Evolutionary conservation across 208 protist genomes (phyloP).

Genomic region (Acanthamoeba royreba): DNA sequence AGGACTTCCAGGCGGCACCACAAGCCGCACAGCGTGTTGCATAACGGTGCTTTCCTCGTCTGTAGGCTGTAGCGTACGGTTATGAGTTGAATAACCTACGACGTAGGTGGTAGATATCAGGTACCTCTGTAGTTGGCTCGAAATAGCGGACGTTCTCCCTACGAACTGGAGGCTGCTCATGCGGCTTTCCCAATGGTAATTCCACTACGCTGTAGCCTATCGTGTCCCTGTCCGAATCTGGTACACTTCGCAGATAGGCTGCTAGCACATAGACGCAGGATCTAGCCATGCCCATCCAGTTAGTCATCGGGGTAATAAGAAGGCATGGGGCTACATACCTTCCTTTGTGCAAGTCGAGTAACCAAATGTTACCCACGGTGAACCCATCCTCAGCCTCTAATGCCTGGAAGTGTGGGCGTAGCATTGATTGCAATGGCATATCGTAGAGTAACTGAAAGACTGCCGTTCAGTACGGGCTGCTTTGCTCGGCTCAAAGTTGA

Average conservation of each 20-base stretch:
- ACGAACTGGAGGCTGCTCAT: background rate
- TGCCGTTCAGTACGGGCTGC: background rate
- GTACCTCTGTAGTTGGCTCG: background rate
- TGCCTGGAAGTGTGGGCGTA: background rate
- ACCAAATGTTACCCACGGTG: background rate
- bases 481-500: background rate
- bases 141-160: background rate
- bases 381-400: background rate
- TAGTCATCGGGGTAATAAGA: no score
- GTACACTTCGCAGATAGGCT: background rate
- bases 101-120: background rate
- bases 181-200: background rate
- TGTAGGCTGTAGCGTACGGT: background rate
- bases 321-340: background rate
- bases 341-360: background rate
- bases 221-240: background rate
- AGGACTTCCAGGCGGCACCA: background rate
- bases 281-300: no score
- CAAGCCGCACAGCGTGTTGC: background rate
- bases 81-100: background rate
- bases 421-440: background rate
- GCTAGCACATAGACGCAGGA: background rate
- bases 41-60: background rate
- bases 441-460: background rate
- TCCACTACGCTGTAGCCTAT: background rate